A percentile compares a stretch with the other conserved stretches of the same genome.
phyloP scores from a whole-genome alignment of 257 asterid species.

The Echium plantagineum region DNA sequence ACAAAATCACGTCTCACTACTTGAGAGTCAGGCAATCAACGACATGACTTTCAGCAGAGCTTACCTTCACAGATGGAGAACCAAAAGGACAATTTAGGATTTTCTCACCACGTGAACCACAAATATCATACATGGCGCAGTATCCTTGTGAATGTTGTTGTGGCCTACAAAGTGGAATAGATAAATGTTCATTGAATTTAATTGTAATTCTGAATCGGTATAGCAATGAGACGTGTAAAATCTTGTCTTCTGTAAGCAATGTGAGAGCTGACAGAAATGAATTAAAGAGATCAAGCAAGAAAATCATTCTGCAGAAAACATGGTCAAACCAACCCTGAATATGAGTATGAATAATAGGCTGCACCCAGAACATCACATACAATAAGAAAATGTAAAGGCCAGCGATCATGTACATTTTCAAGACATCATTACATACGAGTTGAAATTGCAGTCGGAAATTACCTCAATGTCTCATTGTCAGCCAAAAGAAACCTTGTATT shows the following conservation, averaged over 20 bases:
- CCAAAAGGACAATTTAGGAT: conserved; percentile 80
- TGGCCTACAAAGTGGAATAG: conserved; percentile 22
- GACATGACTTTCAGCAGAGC: conserved; percentile 1
- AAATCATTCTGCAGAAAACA: not conserved
- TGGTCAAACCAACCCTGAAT: not conserved
- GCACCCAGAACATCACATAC: not conserved
- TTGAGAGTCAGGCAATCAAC: not conserved
- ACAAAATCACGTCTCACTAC: not conserved
- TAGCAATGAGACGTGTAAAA: not conserved
- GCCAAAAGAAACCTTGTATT: conserved; percentile 32
- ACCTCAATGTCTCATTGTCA: conserved; percentile 35
- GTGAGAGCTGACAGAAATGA: not conserved
- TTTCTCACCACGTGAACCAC: conserved; percentile 83
- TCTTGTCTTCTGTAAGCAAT: not conserved
- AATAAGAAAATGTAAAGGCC: not conserved
- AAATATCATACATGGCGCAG: conserved; percentile 88
- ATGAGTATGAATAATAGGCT: not conserved
- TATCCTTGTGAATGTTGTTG: conserved; percentile 57
- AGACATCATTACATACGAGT: not conserved
- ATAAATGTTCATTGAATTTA: conserved; percentile 1
- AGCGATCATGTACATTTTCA: not conserved
- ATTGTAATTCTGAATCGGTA: not conserved
- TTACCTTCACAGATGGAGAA: conserved; percentile 64
- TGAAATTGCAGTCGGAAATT: conserved; percentile 4
- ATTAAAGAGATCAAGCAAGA: not conserved